Conservation (phyloP, 225 moss, liverwort and hornwort species). For the Pseudoscleropodium purum region DNA sequence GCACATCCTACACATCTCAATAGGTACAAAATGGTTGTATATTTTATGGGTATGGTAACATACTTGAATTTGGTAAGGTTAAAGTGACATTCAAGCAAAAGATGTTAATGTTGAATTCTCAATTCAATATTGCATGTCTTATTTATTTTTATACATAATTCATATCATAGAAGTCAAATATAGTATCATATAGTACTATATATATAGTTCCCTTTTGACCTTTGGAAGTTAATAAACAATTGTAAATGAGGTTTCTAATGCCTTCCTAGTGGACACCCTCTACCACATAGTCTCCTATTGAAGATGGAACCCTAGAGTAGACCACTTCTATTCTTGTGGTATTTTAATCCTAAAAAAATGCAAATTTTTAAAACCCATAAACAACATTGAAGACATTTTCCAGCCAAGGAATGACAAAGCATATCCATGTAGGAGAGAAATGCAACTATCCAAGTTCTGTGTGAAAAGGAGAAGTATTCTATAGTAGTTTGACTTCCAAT, state of each 20-base stretch:
- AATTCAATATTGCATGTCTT: neutral
- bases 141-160: neutral
- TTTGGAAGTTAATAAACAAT: neutral
- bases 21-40: rapidly evolving
- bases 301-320: neutral
- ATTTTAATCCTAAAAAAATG: rapidly evolving
- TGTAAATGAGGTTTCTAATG: neutral
- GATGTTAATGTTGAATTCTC: no score
- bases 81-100: neutral
- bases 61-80: neutral
- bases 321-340: rapidly evolving
- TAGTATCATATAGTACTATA: rapidly evolving
- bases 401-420: no score
- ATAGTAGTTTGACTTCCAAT: no score
- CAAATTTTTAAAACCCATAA: no score
- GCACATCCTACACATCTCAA: rapidly evolving
- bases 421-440: no score
- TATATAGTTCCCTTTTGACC: no score
- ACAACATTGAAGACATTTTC: no score
- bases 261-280: neutral
- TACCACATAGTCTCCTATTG: rapidly evolving
- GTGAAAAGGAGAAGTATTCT: no score
- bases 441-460: no score
- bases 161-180: neutral
- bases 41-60: no score